Evolutionary conservation across 306 rosid genomes (phyloP), one percentile per base, ranked within the genome.

Genomic region (Vicia faba): DNA sequence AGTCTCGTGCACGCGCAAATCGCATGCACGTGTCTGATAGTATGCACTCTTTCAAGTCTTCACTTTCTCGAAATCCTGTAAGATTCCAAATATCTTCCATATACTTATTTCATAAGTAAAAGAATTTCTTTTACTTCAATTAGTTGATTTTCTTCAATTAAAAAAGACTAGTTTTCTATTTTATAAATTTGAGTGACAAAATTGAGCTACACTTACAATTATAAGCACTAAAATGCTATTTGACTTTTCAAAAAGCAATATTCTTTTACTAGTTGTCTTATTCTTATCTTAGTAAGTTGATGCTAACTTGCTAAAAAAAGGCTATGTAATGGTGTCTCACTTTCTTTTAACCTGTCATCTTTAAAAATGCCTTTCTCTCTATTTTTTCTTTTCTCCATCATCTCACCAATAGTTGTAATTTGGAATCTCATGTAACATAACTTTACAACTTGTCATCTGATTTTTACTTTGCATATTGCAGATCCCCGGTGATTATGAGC

Each of bases 1-100:
- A 93, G 48, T 68, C 91, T 8, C 87, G 87, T 14, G 97, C 89
- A 18, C 89, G 97, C 41, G 91, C 89, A 2, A 78, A 53, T 63
- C 97, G 96, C 13, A 78, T 79, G 20, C 58, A 76, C 81, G 41
- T 82, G 48, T 64, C 89, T 1, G 89, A 87, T 67, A 57, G 77
- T 49, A 45, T 64, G 50, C 83, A 76, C 68, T 81, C 96, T 59
- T 71, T 74, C 80, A 89, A 79, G 49, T 78, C 91, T 62, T 69
- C 89, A 14, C 78, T 77, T 18, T 79, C 82, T 46, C 49, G 14
- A 54, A 79, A 80, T 49, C 91, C 81, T 53, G 98, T 93, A 76
- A 79, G 89, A 60, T 51, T 77, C 11, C 4, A 3, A 12, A 11
- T 0, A 1, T 12, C 14, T 11, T 41, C 28, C 2, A 25, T 25